Conservation (phyloP, 1,139 yeast species). For the Protomyces arabidopsidicola region DNA sequence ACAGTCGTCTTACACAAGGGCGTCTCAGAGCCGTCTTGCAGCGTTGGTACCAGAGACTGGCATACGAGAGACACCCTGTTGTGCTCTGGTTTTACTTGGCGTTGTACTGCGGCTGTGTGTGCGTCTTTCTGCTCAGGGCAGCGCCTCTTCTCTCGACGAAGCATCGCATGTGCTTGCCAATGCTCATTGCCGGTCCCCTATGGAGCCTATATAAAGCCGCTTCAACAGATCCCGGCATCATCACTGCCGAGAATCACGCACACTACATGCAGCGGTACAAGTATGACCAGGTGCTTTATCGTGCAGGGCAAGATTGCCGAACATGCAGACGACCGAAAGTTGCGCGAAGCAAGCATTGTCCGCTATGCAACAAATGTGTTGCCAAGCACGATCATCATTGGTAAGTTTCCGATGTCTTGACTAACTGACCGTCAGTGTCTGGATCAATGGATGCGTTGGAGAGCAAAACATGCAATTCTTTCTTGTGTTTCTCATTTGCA, state of each 20-base stretch:
- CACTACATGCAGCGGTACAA: constrained; percentile 40
- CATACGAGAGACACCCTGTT: constrained; percentile 33
- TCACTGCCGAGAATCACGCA: constrained; percentile 37
- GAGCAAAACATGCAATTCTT: constrained; percentile 70
- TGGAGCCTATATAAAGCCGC: constrained; percentile 47
- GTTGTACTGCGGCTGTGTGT: constrained; percentile 15
- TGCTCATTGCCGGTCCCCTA: constrained; percentile 42
- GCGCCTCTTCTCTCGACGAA: constrained; percentile 46
- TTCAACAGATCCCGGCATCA: constrained; percentile 55
- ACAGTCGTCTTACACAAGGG: constrained; percentile 34
- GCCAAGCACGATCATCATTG: constrained; percentile 85
- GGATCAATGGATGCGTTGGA: constrained; percentile 91
- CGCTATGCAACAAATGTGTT: constrained; percentile 63
- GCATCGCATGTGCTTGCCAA: constrained; percentile 35
- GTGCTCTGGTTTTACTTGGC: constrained; percentile 30
- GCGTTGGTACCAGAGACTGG: constrained; percentile 26
- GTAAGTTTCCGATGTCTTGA: background rate
- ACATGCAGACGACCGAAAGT: constrained; percentile 54
- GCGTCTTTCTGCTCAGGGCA: constrained; percentile 36
- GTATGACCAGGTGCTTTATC: constrained; percentile 56
- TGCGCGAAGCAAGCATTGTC: constrained; percentile 87
- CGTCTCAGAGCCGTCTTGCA: constrained; percentile 26
- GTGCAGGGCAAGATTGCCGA: constrained; percentile 41
- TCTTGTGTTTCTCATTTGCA: constrained; percentile 48
- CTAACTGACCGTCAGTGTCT: constrained; percentile 36